Evolutionary conservation across 768 basidiomycete species (phyloP).

Genomic region (Pleurotus giganteus): DNA sequence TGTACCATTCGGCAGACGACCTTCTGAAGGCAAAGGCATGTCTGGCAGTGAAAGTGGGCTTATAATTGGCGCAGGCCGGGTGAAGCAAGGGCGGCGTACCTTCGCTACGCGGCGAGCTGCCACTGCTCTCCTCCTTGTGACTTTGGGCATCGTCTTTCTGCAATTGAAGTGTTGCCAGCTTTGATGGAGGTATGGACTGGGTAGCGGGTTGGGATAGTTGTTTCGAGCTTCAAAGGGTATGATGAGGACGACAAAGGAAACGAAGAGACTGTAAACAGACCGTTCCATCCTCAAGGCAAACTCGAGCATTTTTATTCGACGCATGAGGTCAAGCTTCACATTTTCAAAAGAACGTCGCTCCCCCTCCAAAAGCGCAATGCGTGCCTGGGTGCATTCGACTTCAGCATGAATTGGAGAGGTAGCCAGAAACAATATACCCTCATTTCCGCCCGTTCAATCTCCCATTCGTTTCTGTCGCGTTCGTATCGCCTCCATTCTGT

Average conservation of each 20-base stretch:
- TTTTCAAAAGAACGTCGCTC: constrained; percentile 97
- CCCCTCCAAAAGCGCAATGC: constrained; percentile 96
- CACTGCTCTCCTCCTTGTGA: constrained; percentile 77
- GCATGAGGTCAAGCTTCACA: constrained; percentile 91
- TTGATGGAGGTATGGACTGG: constrained; percentile 61
- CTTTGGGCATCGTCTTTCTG: constrained; percentile 72
- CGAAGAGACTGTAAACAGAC: constrained; percentile 43
- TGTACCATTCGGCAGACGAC: constrained; percentile 61
- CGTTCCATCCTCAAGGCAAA: constrained; percentile 95
- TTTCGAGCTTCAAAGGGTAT: constrained; percentile 56
- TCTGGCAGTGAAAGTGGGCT: too few species aligned
- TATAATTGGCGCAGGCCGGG: background rate
- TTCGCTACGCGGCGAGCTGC: constrained; percentile 84
- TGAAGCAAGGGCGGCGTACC: constrained; percentile 38
- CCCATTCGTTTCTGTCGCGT: constrained; percentile 99
- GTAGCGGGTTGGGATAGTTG: constrained; percentile 64
- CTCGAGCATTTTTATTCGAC: constrained; percentile 98
- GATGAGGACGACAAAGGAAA: background rate
- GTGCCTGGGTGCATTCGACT: constrained; percentile 55
- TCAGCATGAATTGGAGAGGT: constrained; percentile 18
- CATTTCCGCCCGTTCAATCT: constrained; percentile 99
- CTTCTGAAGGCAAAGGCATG: constrained; percentile 65
- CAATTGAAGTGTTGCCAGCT: constrained; percentile 61
- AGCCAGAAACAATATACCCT: constrained; percentile 58
- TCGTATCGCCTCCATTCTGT: constrained; percentile 98